Base-by-base conservation (phyloP, 2,329 filamentous ascomycete species). In the Colletotrichum viniferum region DNA sequence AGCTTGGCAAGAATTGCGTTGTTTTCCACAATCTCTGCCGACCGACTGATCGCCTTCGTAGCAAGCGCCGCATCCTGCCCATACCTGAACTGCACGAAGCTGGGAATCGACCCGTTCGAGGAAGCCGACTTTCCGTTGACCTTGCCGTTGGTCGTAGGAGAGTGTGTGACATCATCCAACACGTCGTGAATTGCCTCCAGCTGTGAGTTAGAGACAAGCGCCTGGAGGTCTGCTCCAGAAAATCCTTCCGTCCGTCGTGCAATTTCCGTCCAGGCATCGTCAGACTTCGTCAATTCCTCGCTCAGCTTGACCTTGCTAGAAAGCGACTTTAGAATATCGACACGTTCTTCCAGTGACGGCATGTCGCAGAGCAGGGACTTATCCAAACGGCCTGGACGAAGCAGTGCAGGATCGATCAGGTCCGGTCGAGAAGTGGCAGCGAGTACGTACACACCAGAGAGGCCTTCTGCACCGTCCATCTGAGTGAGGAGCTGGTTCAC, bases 401-500 rank as follows among this genome's bases (percentile, higher is more conserved):
- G 89, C 30, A 99, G 87, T 1, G 97, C 97, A 14, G 97, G 96
- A 82, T 99, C 97, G 76, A 99, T 98, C 16, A 99, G 87, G 83
- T 99, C 97, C 0, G 97, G 97, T 7, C 97, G 89, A 2, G 94
- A 96, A 0, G 97, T 99, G 2, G 97, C 97, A 26, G 97, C 97
- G 4, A 99, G 90, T 7, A 99, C 97, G 80, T 99, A 99, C 0
- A 99, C 97, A 3, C 97, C 97, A 1, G 94, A 96, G 6, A 99
- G 86, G 0, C 97, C 97, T 84, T 99, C 97, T 1, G 97, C 97
- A 81, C 97, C 97, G 81, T 99, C 97, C 97, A 99, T 99, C 84
- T 98, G 96, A 1, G 97, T 99, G 13, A 99, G 90, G 73, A 99
- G 92, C 87, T 99, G 97, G 83, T 99, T 99, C 79, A 99, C 97